Evolutionary conservation across 805 yeast species (phyloP).

Genomic region (Pachysolen tannophilus): DNA sequence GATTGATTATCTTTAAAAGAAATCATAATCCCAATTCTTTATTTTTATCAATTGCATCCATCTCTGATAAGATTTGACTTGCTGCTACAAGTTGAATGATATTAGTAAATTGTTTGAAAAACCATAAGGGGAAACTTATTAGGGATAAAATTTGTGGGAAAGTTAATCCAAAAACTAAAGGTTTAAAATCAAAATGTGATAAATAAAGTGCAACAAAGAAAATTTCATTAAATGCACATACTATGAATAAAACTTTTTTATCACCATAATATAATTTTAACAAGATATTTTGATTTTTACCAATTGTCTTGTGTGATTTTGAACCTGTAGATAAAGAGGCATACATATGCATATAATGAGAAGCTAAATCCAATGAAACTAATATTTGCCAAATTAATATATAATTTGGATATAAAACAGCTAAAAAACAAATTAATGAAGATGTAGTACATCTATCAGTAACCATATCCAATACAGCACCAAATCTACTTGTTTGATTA

Average conservation of each 20-base stretch:
- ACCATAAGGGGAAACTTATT: slow-evolving; percentile 76
- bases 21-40: too few species aligned
- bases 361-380: slow-evolving; percentile 79
- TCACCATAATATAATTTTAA: slow-evolving; percentile 83
- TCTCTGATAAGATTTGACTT: slow-evolving; percentile 66
- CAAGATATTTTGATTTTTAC: slow-evolving; percentile 59
- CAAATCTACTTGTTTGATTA: slow-evolving; percentile 85
- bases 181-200: slow-evolving; percentile 47
- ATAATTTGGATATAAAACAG: slow-evolving; percentile 69
- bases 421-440: slow-evolving; percentile 79
- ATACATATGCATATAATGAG: slow-evolving; percentile 98
- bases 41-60: slow-evolving; percentile 56
- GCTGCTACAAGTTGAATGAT: slow-evolving; percentile 85
- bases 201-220: slow-evolving; percentile 88
- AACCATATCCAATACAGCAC: slow-evolving; percentile 98
- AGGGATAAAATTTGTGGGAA: slow-evolving; percentile 29
- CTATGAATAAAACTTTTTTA: slow-evolving; percentile 72
- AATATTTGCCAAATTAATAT: slow-evolving; percentile 72
- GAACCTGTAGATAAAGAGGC: slow-evolving; percentile 81
- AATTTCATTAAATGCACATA: slow-evolving; percentile 89
- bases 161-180: slow-evolving; percentile 30
- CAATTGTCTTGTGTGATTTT: slow-evolving; percentile 75
- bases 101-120: slow-evolving; percentile 85
- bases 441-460: slow-evolving; percentile 97
- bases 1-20: too few species aligned